phyloP scores from a whole-genome alignment of 2,329 filamentous ascomycete species.

The Ophiocordyceps polyrhachis-furcata region DNA sequence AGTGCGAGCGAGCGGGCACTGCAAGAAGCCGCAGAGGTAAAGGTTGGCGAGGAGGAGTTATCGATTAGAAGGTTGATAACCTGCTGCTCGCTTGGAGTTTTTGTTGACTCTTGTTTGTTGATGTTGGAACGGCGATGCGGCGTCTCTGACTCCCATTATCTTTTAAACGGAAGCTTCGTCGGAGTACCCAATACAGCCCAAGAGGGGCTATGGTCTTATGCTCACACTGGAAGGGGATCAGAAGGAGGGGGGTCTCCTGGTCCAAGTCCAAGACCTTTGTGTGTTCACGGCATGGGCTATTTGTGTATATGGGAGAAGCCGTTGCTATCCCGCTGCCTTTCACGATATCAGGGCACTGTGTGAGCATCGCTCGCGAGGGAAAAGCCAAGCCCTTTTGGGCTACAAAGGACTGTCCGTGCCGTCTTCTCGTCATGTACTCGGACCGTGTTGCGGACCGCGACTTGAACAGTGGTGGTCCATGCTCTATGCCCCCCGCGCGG shows the following conservation, averaged over 20 bases:
- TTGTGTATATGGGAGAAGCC: slow-evolving; percentile 2
- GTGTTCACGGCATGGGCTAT: slow-evolving; percentile 2
- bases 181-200: not conserved
- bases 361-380: slow-evolving; percentile 9
- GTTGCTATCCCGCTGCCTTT: slow-evolving; percentile 1
- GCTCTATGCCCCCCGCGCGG: not conserved
- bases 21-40: not conserved
- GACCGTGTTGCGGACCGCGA: slow-evolving; percentile 4
- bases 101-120: not conserved
- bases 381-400: slow-evolving; percentile 6
- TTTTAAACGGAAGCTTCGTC: not conserved
- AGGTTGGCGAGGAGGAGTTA: not conserved
- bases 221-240: not conserved
- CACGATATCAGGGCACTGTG: slow-evolving; percentile 4
- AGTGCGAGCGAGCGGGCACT: not conserved
- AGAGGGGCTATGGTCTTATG: slow-evolving; percentile 1
- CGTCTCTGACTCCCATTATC: not conserved
- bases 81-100: not conserved
- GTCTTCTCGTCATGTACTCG: slow-evolving; percentile 2
- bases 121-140: not conserved
- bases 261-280: slow-evolving; percentile 1
- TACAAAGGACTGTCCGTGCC: slow-evolving; percentile 4
- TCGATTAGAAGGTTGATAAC: not conserved
- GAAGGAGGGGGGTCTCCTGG: too few species aligned
- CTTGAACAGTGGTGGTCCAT: not conserved